These are phyloP conservation scores for Stemphylium vesicarium DNA, from an alignment of 2,329 filamentous ascomycete genomes.

Conservation along the genomic window DNA sequence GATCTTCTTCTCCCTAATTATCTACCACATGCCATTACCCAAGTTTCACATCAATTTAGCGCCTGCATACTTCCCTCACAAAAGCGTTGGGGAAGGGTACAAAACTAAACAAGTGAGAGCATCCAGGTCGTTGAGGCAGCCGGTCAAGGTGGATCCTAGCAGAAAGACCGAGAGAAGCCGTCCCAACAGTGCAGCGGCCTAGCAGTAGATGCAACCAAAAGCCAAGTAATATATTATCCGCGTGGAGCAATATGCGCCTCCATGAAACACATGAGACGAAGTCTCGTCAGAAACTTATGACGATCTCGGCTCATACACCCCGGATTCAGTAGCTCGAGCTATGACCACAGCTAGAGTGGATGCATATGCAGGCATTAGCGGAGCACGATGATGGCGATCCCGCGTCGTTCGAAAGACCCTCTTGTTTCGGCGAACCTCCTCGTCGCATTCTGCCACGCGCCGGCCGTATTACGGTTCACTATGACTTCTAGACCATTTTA, in stretches of 20 bases:
- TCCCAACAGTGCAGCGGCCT: background rate
- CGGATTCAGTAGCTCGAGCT: conserved; percentile 17
- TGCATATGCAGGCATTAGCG: conserved; percentile 11
- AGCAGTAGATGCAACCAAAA: background rate
- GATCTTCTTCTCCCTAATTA: too few relatives aligned
- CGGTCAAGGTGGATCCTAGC: conserved; percentile 10
- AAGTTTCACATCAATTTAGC: background rate
- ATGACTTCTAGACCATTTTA: conserved; percentile 14
- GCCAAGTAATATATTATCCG: background rate
- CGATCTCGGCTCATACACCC: conserved; percentile 18
- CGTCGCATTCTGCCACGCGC: conserved; percentile 20
- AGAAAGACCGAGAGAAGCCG: background rate
- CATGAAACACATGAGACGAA: conserved; percentile 14
- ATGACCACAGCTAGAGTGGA: conserved; percentile 17
- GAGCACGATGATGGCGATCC: conserved; percentile 25
- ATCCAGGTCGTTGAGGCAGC: conserved; percentile 1
- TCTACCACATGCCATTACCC: background rate
- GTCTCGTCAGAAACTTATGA: conserved; percentile 2
- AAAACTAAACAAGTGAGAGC: background rate
- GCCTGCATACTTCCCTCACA: background rate
- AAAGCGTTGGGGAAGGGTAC: background rate
- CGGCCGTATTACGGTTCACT: conserved; percentile 14
- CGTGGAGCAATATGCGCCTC: conserved; percentile 2
- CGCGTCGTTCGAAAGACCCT: conserved; percentile 19
- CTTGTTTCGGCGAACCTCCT: conserved; percentile 28